Evolutionary conservation across 345 rosid species (phyloP).

Genomic region (Balakata baccata): DNA sequence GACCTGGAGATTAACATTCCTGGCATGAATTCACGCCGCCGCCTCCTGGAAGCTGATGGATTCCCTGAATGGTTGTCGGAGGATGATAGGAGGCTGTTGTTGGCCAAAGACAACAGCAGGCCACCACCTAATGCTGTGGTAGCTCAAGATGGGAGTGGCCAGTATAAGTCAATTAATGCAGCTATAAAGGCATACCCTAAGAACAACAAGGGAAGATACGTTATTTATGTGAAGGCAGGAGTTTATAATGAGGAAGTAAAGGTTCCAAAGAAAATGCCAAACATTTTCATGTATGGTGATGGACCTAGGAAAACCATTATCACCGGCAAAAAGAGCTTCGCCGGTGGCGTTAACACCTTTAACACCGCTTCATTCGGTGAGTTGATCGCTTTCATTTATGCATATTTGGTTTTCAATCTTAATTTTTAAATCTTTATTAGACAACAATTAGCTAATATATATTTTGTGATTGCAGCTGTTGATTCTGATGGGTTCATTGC

Average conservation of each 20-base stretch:
- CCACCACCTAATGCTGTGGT: constrained; percentile 23
- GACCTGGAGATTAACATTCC: constrained; percentile 12
- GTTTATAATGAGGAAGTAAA: constrained; percentile 1
- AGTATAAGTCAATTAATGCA: constrained; percentile 24
- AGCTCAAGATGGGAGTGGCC: constrained; percentile 27
- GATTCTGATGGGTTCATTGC: constrained; percentile 24
- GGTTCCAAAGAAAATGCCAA: constrained; percentile 10
- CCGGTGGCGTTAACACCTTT: constrained; percentile 18
- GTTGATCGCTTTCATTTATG: background rate
- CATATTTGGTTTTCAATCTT: too few relatives aligned
- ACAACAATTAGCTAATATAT: too few relatives aligned
- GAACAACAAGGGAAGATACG: constrained; percentile 11
- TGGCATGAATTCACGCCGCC: background rate
- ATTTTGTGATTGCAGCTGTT: constrained; percentile 13
- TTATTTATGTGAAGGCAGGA: constrained; percentile 28
- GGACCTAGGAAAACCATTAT: constrained; percentile 22
- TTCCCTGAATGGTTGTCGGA: constrained; percentile 29
- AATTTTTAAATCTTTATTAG: too few relatives aligned
- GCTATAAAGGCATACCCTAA: constrained; percentile 20
- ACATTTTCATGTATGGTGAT: constrained; percentile 26
- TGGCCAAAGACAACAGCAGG: background rate
- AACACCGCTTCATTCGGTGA: constrained; percentile 33
- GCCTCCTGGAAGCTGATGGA: constrained; percentile 17
- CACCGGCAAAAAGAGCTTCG: constrained; percentile 24
- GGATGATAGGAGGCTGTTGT: constrained; percentile 21